Evolutionary conservation across 768 basidiomycete genomes (phyloP), one percentile per base, ranked within the genome.

Genomic region (Agaricus blazei): DNA sequence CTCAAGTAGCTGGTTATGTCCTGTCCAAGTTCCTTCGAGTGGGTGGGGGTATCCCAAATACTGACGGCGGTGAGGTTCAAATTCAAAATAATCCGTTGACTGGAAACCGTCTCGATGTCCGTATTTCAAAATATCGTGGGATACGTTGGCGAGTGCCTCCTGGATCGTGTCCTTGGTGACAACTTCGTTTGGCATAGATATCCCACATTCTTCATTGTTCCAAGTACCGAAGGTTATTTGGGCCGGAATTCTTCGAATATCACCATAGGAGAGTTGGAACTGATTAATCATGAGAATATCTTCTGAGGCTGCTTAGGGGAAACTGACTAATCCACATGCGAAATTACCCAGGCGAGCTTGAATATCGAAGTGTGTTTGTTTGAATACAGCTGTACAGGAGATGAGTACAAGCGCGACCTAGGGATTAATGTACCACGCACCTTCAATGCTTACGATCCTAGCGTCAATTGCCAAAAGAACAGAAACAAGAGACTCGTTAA

Each of bases 21-120:
- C 69, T 8, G 68, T 64, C 70, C 70, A 71, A 4, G 68, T 69
- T 19, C 70, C 70, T 54, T 70, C 67, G 3, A 69, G 63, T 11
- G 65, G 63, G 29, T 64, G 60, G 24, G 60, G 57, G 9, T 24
- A 31, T 4, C 47, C 54, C 11, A 45, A 48, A 37, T 60, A 56
- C 23, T 14, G 31, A n/a, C 48, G 51, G 19, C 58, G 61, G 23
- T 51, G 58, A 4, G 62, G 59, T 31, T 70, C 70, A 36, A 68
- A 69, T 52, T 69, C 67, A 50, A 63, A 65, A 57, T 70, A 71
- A 49, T 70, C 61, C 11, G 67, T 65, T 4, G 65, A 65, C 12
- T 67, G 65, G 54, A 64, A 71, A 1, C 64, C 68, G 37, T 71
- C 69, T 47, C 67, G 65, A 15, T 69, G 67, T 2, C 68, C 69